Conservation (phyloP, 2,329 filamentous ascomycete species). For the Fusarium goolgardi region DNA sequence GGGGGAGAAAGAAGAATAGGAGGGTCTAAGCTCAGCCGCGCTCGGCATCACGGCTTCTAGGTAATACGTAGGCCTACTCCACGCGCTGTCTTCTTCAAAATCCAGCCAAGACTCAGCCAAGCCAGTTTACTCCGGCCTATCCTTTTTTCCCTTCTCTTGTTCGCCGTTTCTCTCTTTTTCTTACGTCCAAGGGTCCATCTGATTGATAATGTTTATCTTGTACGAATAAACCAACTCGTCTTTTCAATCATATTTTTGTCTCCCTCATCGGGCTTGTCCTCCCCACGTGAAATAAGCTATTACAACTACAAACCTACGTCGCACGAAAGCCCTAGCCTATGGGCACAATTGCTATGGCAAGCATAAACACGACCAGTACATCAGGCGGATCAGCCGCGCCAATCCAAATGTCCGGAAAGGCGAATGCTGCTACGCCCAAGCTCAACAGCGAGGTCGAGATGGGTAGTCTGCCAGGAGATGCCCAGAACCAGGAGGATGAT, state of each 20-base stretch:
- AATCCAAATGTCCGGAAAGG: constrained; percentile 67
- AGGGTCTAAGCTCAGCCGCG: constrained; percentile 45
- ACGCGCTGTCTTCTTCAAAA: constrained; percentile 45
- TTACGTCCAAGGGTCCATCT: constrained; percentile 10
- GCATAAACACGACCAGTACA: constrained; percentile 53
- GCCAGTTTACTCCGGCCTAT: constrained; percentile 24
- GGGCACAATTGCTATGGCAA: constrained; percentile 54
- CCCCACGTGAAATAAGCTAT: background rate
- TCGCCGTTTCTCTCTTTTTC: constrained; percentile 16
- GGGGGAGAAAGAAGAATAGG: constrained; percentile 25
- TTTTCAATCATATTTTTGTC: constrained; percentile 18
- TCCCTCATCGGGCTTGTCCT: background rate
- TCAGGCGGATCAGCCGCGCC: constrained; percentile 57
- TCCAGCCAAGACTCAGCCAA: constrained; percentile 36
- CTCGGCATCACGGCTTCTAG: constrained; percentile 48
- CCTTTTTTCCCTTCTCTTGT: constrained; percentile 26
- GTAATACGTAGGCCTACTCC: constrained; percentile 46
- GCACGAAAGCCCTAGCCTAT: constrained; percentile 10
- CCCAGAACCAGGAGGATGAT: constrained; percentile 69
- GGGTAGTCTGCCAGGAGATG: constrained; percentile 60
- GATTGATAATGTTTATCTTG: constrained; percentile 40
- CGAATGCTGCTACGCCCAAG: constrained; percentile 63
- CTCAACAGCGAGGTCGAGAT: constrained; percentile 69
- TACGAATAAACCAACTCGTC: constrained; percentile 30
- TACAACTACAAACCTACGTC: constrained; percentile 4